phyloP scores from a whole-genome alignment of 2,329 filamentous ascomycete species.

The Cercospora sp. region DNA sequence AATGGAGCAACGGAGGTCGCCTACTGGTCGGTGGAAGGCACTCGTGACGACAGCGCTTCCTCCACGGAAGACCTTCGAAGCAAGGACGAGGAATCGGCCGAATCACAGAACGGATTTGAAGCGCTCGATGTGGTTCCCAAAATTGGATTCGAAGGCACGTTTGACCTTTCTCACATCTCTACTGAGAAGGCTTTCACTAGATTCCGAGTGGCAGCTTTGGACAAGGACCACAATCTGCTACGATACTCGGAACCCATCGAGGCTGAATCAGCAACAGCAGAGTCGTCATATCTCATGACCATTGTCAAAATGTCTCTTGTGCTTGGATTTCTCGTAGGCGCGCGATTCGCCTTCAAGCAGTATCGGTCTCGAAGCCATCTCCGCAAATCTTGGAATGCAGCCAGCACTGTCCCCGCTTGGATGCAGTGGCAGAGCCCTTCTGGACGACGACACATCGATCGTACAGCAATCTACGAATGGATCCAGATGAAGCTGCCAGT shows the following conservation, averaged over 20 bases:
- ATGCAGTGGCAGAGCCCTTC: constrained; percentile 13
- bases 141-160: constrained; percentile 30
- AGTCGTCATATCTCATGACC: constrained; percentile 23
- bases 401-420: constrained; percentile 8
- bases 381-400: constrained; percentile 7
- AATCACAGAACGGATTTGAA: constrained; percentile 10
- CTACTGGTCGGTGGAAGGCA: constrained; percentile 45
- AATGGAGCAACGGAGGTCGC: constrained; percentile 51
- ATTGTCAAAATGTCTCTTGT: constrained; percentile 27
- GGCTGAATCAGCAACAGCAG: background rate
- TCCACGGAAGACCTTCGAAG: constrained; percentile 74
- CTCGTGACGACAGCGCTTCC: constrained; percentile 44
- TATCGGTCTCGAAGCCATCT: constrained; percentile 17
- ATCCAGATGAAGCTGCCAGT: constrained; percentile 23
- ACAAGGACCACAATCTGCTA: constrained; percentile 27
- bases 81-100: constrained; percentile 60
- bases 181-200: constrained; percentile 13
- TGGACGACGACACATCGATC: background rate
- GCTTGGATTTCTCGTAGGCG: constrained; percentile 23
- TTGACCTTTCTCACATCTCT: constrained; percentile 20
- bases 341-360: constrained; percentile 20
- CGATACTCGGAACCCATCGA: constrained; percentile 20
- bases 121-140: constrained; percentile 26
- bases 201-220: constrained; percentile 29
- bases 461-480: constrained; percentile 20